phyloP scores from a whole-genome alignment of 768 basidiomycete genomes.

The Boletus speciosus region DNA sequence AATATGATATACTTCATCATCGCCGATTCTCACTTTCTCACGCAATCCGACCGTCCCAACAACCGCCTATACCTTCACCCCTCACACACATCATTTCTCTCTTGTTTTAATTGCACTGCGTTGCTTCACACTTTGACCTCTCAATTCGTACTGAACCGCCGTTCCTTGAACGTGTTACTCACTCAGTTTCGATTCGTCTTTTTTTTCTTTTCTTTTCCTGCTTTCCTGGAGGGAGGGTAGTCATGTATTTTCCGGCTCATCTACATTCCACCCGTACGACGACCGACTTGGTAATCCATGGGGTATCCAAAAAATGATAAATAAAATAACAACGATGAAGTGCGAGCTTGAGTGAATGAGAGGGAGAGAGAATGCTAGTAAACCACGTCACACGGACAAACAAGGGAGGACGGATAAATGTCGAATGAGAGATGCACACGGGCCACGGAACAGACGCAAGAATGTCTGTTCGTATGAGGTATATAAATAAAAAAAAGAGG shows the following conservation, averaged over 20 bases:
- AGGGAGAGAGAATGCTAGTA: conserved; percentile 6
- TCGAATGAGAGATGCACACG: background rate
- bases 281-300: conserved; percentile 4
- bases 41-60: too few relatives aligned
- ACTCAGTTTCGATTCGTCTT: background rate
- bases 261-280: background rate
- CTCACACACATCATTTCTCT: too few relatives aligned
- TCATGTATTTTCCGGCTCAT: background rate
- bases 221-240: background rate
- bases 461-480: background rate
- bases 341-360: too few relatives aligned
- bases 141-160: background rate
- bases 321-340: background rate
- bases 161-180: background rate
- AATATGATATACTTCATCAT: background rate
- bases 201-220: background rate
- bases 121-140: too few relatives aligned
- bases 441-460: background rate
- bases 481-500: background rate
- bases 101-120: too few relatives aligned
- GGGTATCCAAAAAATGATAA: conserved; percentile 18
- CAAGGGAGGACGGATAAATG: too few relatives aligned
- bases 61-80: too few relatives aligned
- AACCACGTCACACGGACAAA: background rate
- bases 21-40: background rate